Conservation (phyloP, 306 rosid species). For the Glycyrrhiza uralensis region DNA sequence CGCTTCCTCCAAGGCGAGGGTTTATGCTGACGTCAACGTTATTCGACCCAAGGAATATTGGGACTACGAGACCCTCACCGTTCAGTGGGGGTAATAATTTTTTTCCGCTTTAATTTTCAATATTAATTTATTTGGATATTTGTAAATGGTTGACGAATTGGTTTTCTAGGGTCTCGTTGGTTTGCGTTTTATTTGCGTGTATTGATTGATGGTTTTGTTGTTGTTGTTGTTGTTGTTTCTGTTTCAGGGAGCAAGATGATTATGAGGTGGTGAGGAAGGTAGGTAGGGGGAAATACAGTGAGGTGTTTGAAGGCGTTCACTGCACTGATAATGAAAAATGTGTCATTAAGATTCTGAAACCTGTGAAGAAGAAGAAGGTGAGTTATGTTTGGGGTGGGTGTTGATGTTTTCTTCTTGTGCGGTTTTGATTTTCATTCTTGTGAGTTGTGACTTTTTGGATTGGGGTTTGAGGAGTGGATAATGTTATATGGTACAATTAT, state of each 20-base stretch:
- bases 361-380: slow-evolving; percentile 94
- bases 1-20: slow-evolving; percentile 88
- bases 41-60: slow-evolving; percentile 91
- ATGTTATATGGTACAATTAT: neutral
- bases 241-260: slow-evolving; percentile 85
- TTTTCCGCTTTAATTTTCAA: neutral
- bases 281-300: slow-evolving; percentile 96
- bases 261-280: slow-evolving; percentile 96
- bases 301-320: slow-evolving; percentile 92
- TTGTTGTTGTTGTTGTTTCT: too few species aligned
- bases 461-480: neutral
- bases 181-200: neutral
- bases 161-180: neutral
- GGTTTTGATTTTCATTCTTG: neutral
- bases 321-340: slow-evolving; percentile 81
- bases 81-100: slow-evolving; percentile 79
- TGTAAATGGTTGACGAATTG: neutral
- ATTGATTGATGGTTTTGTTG: neutral
- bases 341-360: slow-evolving; percentile 82
- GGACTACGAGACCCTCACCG: slow-evolving; percentile 93
- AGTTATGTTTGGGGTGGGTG: neutral
- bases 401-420: neutral
- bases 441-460: neutral
- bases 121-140: neutral
- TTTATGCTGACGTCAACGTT: slow-evolving; percentile 77